A percentile compares a stretch with the other conserved stretches of the same genome.
These are phyloP conservation scores for Raphanus raphanistrum DNA, from an alignment of 345 rosid genomes.

Conservation along the genomic window DNA sequence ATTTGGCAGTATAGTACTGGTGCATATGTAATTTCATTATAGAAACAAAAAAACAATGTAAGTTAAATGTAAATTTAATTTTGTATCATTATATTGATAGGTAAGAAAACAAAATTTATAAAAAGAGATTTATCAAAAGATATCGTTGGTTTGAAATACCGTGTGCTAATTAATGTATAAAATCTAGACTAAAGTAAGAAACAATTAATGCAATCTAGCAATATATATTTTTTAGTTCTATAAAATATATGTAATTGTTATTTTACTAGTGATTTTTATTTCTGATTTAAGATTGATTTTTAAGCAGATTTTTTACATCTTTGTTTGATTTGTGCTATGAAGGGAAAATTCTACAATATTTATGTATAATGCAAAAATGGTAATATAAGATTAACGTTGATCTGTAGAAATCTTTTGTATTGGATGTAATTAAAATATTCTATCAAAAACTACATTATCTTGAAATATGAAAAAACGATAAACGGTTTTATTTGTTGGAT, in stretches of 20 bases:
- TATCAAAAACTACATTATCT: neutral
- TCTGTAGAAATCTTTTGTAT: neutral
- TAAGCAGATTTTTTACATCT: conserved; percentile 26
- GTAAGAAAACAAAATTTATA: conserved; percentile 3
- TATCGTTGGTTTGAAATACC: conserved; percentile 3
- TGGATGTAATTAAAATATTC: neutral
- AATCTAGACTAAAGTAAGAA: conserved; percentile 29
- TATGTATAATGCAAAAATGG: conserved; percentile 6
- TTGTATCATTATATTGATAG: conserved; percentile 14
- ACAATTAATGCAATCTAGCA: conserved; percentile 20
- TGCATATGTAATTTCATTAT: conserved; percentile 7
- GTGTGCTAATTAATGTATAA: conserved; percentile 34
- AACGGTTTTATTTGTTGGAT: neutral
- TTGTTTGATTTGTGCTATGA: conserved; percentile 26
- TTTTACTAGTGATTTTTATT: conserved; percentile 4
- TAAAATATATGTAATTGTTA: neutral
- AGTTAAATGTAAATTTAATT: conserved; percentile 6
- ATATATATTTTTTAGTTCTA: neutral
- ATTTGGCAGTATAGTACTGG: conserved; percentile 28
- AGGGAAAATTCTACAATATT: neutral
- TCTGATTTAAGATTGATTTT: conserved; percentile 29
- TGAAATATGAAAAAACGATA: neutral
- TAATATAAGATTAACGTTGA: neutral
- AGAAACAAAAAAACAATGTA: conserved; percentile 18
- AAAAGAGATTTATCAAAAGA: conserved; percentile 21